These are phyloP conservation scores for Kwoniella botswanensis DNA, from an alignment of 768 basidiomycete genomes.

Conservation along the genomic window DNA sequence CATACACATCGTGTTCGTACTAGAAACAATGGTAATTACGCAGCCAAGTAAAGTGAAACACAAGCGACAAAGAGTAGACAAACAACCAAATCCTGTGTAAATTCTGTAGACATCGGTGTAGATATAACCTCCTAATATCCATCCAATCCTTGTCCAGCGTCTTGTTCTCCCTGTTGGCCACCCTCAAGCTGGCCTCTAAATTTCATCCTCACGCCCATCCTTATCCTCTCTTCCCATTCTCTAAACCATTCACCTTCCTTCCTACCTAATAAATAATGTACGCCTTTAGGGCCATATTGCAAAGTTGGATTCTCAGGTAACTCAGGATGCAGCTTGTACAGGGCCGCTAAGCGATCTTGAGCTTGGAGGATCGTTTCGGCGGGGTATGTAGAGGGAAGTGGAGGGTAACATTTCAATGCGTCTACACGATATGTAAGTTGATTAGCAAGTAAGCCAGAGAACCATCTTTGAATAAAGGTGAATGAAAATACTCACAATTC, in stretches of 20 bases:
- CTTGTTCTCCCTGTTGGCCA: conserved; percentile 12
- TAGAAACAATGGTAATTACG: neutral
- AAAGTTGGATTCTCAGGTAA: conserved; percentile 30
- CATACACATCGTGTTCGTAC: conserved; percentile 3
- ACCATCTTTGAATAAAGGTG: neutral
- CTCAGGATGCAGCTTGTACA: conserved; percentile 42
- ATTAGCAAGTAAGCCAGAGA: neutral
- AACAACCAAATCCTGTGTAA: too few relatives aligned
- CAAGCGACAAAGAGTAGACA: neutral
- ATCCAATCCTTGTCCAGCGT: conserved; percentile 24
- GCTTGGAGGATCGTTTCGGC: conserved; percentile 31
- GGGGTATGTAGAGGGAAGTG: conserved; percentile 43
- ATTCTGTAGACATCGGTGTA: too few relatives aligned
- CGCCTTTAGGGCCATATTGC: conserved; percentile 54
- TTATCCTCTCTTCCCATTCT: conserved; percentile 74
- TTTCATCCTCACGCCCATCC: conserved; percentile 63
- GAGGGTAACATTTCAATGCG: conserved; percentile 41
- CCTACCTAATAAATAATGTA: conserved; percentile 63
- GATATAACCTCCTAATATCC: conserved; percentile 25
- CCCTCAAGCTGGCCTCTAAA: conserved; percentile 41
- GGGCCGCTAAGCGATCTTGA: conserved; percentile 26
- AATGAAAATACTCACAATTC: conserved; percentile 24
- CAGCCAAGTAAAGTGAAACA: neutral
- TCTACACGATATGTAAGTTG: conserved; percentile 24
- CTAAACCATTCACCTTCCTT: conserved; percentile 80